These are phyloP conservation scores for Saccharomycopsis babjevae DNA, from an alignment of 805 yeast species.

Conservation along the genomic window DNA sequence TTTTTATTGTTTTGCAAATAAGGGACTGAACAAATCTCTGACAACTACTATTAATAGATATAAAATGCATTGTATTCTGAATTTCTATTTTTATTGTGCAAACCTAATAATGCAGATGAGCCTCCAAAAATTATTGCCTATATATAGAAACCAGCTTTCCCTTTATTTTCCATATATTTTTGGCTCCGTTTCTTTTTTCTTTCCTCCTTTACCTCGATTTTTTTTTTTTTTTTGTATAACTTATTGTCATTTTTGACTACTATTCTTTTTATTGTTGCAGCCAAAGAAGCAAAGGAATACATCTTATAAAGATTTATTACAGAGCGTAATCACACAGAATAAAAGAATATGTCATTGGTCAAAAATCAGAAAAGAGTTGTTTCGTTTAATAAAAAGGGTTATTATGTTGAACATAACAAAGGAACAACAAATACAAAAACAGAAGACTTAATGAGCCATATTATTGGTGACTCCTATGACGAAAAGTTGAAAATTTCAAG, in stretches of 20 bases:
- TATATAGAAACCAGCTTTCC: background rate
- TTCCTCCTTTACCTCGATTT: background rate
- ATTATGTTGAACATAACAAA: conserved; percentile 8
- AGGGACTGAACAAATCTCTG: background rate
- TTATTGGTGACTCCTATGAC: conserved; percentile 16
- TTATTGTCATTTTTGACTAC: background rate
- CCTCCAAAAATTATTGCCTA: background rate
- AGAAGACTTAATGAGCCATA: conserved; percentile 11
- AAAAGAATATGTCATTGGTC: background rate
- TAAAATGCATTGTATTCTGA: background rate
- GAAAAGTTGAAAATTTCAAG: conserved; percentile 13
- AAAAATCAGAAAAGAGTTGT: background rate
- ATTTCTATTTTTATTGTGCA: background rate
- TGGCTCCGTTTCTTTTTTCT: background rate
- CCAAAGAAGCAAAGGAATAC: background rate
- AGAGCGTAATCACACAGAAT: background rate
- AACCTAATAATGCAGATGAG: background rate
- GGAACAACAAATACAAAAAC: conserved; percentile 5
- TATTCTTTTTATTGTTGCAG: background rate
- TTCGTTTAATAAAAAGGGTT: conserved; percentile 7
- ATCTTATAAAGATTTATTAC: background rate
- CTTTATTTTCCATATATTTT: background rate
- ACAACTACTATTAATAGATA: background rate
- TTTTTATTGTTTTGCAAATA: background rate
- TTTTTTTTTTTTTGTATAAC: background rate